Conservation (phyloP, 208 protist species). For the Acanthamoeba healyi region DNA sequence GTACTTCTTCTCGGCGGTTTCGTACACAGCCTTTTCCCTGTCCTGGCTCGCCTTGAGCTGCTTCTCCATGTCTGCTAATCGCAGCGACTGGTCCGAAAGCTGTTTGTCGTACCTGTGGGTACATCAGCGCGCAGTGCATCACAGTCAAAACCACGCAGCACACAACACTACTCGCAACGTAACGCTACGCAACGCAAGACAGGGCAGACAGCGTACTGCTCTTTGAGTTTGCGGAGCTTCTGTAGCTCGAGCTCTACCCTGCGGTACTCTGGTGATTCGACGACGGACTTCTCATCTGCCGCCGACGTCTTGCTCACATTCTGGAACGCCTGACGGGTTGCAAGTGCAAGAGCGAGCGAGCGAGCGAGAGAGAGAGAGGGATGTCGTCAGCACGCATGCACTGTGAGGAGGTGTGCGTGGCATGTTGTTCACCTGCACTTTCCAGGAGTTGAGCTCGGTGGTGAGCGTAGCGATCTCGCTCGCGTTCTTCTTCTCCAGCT, state of each 20-base stretch:
- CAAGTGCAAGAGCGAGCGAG: background rate
- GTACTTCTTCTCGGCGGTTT: background rate
- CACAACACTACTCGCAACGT: no score
- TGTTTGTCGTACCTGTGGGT: background rate
- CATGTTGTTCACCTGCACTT: background rate
- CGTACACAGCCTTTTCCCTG: background rate
- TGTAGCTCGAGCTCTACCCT: background rate
- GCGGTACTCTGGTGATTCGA: conserved; percentile 9
- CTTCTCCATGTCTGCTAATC: background rate
- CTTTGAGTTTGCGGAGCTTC: background rate
- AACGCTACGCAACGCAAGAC: background rate
- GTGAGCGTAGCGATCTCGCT: background rate
- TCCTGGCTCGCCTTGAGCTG: background rate
- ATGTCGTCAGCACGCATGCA: background rate
- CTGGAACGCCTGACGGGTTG: background rate
- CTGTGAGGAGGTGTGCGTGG: background rate
- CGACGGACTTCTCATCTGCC: background rate
- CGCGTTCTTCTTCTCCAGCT: conserved; percentile 2
- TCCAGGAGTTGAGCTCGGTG: background rate
- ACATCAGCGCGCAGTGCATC: no score
- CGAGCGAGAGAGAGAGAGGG: background rate
- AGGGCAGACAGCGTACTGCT: background rate
- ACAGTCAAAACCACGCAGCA: no score
- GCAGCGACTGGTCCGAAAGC: background rate
- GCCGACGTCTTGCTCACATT: background rate